Percentiles rank a stretch among this genome's conserved stretches.
Evolutionary conservation across 768 basidiomycete species (phyloP).

Genomic region (Megacollybia marginata): DNA sequence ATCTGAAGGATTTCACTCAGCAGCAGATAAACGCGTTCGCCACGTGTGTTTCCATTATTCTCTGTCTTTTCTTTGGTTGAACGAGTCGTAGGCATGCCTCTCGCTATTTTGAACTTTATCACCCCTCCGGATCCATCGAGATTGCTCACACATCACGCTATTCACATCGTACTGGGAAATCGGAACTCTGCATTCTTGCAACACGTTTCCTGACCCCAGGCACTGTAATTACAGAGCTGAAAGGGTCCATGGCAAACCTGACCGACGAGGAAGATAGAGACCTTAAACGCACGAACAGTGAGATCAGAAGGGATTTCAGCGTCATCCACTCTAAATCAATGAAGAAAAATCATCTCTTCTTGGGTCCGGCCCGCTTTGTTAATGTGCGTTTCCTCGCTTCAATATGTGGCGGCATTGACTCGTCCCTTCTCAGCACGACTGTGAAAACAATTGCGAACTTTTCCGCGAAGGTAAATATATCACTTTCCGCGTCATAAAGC

Average conservation of each 20-base stretch:
- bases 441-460: conserved; percentile 82
- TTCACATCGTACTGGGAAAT: conserved; percentile 81
- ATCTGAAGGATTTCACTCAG: conserved; percentile 67
- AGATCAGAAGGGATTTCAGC: conserved; percentile 82
- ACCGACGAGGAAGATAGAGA: conserved; percentile 83
- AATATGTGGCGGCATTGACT: not conserved
- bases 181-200: conserved; percentile 81
- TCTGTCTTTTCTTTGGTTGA: conserved; percentile 13
- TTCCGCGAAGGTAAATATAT: conserved; percentile 87
- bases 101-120: conserved; percentile 83
- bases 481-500: conserved; percentile 77
- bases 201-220: conserved; percentile 65
- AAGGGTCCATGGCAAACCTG: conserved; percentile 85
- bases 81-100: conserved; percentile 63
- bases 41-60: conserved; percentile 56
- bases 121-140: conserved; percentile 77
- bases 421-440: conserved; percentile 61
- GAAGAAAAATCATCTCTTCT: conserved; percentile 88
- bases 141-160: conserved; percentile 87
- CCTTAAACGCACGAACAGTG: conserved; percentile 73
- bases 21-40: conserved; percentile 88
- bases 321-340: conserved; percentile 88
- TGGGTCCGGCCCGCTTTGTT: conserved; percentile 88
- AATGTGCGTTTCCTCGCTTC: conserved; percentile 52
- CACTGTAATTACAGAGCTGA: conserved; percentile 74